Evolutionary conservation across 306 rosid genomes (phyloP), one percentile per base, ranked within the genome.

Genomic region (Lagenaria siceraria): DNA sequence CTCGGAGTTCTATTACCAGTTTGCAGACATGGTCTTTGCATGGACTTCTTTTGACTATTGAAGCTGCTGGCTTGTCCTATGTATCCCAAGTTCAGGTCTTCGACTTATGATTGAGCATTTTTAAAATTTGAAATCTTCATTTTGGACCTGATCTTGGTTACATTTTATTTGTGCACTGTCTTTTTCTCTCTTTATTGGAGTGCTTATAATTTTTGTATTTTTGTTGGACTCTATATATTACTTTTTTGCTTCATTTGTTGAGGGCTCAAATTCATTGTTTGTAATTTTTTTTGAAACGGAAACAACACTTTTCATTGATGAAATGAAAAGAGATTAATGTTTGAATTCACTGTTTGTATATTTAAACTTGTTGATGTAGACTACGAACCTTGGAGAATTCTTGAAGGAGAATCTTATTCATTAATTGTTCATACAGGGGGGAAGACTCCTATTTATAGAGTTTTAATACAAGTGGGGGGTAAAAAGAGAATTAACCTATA

Each of bases 21-120:
- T 88, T 94, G 85, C 97, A 90, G 86, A 90, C 88, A 73, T 94
- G 98, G 98, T 86, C 98, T 81, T 89, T 94, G 92, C 98, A 94
- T 83, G 98, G 98, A 54, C 96, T 94, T 69, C 97, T 94, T 85
- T 89, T 94, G 78, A 90, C 98, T 33, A 86, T 92, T 78, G 98
- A 94, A 88, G 98, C 98, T 82, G 98, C 98, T 81, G 98, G 98
- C 56, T 82, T 94, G 86, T 94, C 97, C 78, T 94, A 81, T 87
- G 95, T 94, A 76, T 91, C 97, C 82, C 96, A 94, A 81, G 98
- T 94, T 79, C 98, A 92, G 98, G 98, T 94, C 89, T 79, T 76
- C 72, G 71, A 54, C 11, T 83, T 81, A 33, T 61, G 27, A 58
- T 64, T 29, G 31, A 38, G 46, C 68, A 54, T 77, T 49, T 82